Conservation (phyloP, 495 filamentous ascomycete species). For the Achaetomiella virescens region DNA sequence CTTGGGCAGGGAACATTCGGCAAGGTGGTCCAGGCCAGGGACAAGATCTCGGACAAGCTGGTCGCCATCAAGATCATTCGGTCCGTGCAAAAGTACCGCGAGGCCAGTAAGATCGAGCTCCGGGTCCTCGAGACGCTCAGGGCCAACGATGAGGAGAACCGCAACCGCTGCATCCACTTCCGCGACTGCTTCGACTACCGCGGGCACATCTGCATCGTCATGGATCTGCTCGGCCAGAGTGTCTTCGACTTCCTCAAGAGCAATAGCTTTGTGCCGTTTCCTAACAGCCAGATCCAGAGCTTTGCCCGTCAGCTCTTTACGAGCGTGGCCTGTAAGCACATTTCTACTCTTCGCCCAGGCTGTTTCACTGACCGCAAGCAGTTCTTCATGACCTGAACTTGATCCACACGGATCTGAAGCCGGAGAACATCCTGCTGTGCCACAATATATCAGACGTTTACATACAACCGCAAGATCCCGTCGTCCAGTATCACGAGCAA, state of each 20-base stretch:
- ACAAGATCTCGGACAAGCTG: conserved; percentile 63
- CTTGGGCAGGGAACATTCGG: conserved; percentile 97
- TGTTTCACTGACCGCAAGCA: conserved; percentile 40
- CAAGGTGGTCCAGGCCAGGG: conserved; percentile 90
- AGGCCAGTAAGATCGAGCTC: conserved; percentile 93
- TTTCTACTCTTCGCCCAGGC: no score
- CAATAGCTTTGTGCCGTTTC: conserved; percentile 92
- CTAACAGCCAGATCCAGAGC: conserved; percentile 96
- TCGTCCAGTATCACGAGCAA: conserved; percentile 73
- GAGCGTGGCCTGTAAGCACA: conserved; percentile 89
- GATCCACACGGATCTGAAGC: conserved; percentile 96
- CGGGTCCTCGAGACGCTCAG: conserved; percentile 85
- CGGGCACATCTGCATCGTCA: conserved; percentile 98
- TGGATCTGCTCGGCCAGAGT: conserved; percentile 90
- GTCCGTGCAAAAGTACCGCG: conserved; percentile 95
- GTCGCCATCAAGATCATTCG: conserved; percentile 97
- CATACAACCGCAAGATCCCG: conserved; percentile 89
- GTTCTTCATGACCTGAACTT: conserved; percentile 96
- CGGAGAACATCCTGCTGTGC: conserved; percentile 94
- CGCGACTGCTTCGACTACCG: conserved; percentile 96
- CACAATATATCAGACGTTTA: conserved; percentile 92
- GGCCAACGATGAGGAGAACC: conserved; percentile 83
- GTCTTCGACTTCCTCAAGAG: conserved; percentile 98
- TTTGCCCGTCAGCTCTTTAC: conserved; percentile 94
- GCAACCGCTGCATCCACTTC: conserved; percentile 95